A percentile compares a stretch with the other conserved stretches of the same genome.
Conservation (phyloP, 805 yeast genomes). For the Cyberlindnera japonica region DNA sequence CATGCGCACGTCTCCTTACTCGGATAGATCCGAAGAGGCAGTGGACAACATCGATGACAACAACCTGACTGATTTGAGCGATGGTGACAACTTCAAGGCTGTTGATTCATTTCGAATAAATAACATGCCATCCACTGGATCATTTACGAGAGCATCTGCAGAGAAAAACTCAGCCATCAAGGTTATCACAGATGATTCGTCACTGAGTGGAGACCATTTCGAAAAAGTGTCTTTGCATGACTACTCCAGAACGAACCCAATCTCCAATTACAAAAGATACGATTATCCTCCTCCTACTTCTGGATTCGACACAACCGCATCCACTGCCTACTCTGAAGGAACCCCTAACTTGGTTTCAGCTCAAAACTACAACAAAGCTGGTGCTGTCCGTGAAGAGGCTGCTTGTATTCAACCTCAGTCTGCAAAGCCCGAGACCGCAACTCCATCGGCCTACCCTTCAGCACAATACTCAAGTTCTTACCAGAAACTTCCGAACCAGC, state of each 20-base stretch:
- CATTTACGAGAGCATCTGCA: conserved; percentile 9
- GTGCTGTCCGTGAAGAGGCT: conserved; percentile 24
- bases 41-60: conserved; percentile 16
- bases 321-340: conserved; percentile 18
- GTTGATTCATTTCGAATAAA: conserved; percentile 14
- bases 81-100: conserved; percentile 20
- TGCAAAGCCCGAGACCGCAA: conserved; percentile 23
- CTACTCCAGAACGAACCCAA: conserved; percentile 19
- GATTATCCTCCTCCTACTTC: conserved; percentile 2
- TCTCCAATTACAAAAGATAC: conserved; percentile 15
- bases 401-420: conserved; percentile 23
- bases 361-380: conserved; percentile 22
- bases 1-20: conserved; percentile 18
- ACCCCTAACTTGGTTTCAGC: conserved; percentile 27
- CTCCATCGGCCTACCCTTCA: conserved; percentile 19
- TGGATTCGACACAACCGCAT: conserved; percentile 18
- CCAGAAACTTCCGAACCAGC: not conserved
- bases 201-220: conserved; percentile 20
- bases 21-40: conserved; percentile 10
- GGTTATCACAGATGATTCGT: conserved; percentile 25
- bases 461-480: conserved; percentile 16
- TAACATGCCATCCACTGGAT: conserved; percentile 9
- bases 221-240: conserved; percentile 26
- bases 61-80: conserved; percentile 26
- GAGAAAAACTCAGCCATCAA: conserved; percentile 20